Evolutionary conservation across 768 basidiomycete species (phyloP).

Genomic region (Mycena leptocephala): DNA sequence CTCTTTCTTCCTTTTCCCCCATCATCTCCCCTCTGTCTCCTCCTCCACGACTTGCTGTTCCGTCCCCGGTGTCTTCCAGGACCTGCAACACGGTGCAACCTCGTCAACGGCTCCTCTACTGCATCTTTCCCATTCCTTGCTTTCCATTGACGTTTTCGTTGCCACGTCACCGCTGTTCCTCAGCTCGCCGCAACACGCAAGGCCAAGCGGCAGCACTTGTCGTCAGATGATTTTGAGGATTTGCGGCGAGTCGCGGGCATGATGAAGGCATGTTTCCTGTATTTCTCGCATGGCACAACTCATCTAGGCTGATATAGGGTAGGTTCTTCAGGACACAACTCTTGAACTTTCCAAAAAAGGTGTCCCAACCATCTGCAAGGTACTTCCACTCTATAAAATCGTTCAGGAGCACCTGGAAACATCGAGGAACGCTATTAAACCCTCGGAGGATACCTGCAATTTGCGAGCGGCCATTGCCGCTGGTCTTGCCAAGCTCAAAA

Average conservation of each 20-base stretch:
- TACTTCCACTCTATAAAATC: conserved; percentile 17
- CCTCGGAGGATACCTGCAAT: background rate
- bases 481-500: background rate
- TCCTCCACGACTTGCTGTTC: no score
- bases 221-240: background rate
- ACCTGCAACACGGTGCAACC: no score
- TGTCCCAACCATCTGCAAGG: conserved; percentile 21
- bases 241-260: background rate
- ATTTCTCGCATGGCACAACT: background rate
- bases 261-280: background rate
- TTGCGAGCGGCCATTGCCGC: background rate
- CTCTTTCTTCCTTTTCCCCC: no score
- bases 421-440: background rate
- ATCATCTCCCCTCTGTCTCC: no score
- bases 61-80: no score
- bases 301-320: background rate
- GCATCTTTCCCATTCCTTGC: no score
- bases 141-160: no score
- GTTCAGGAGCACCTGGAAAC: background rate
- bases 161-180: no score
- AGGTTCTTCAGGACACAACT: conserved; percentile 10
- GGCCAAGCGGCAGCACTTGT: no score
- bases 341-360: conserved; percentile 23
- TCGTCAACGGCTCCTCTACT: no score
- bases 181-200: no score